Percentiles rank a stretch among this genome's conserved stretches.
Conservation (phyloP, 176 grass and related monocot genomes). For the Cenchrus purpureus region DNA sequence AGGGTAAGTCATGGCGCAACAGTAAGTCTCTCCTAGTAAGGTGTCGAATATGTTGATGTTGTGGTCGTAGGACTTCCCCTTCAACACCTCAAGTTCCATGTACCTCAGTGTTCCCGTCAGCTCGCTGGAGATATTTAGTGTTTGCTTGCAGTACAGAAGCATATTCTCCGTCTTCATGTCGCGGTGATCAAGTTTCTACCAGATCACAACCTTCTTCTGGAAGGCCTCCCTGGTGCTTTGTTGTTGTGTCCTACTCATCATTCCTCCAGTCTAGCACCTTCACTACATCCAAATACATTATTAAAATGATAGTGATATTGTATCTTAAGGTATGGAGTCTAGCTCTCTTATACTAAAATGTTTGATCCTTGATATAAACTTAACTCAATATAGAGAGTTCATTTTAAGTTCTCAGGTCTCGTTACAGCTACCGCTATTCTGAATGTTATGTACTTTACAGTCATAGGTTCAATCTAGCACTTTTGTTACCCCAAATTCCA, state of each 20-base stretch:
- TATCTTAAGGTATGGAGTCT: too few relatives aligned
- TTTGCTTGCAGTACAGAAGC: slow-evolving; percentile 63
- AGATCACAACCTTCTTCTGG: slow-evolving; percentile 76
- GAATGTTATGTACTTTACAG: too few relatives aligned
- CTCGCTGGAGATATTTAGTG: slow-evolving; percentile 41
- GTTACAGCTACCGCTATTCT: too few relatives aligned
- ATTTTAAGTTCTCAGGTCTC: too few relatives aligned
- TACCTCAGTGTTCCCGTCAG: slow-evolving; percentile 60
- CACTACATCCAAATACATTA: slow-evolving; percentile 50
- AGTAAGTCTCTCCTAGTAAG: slow-evolving; percentile 89
- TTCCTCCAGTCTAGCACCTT: slow-evolving; percentile 81
- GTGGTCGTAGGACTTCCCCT: slow-evolving; percentile 75
- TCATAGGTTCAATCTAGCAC: too few relatives aligned
- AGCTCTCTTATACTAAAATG: too few relatives aligned
- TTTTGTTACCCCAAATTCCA: too few relatives aligned
- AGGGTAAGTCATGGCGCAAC: slow-evolving; percentile 86
- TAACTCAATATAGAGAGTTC: too few relatives aligned
- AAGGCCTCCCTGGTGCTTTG: slow-evolving; percentile 70
- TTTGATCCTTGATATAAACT: too few relatives aligned
- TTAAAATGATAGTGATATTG: too few relatives aligned
- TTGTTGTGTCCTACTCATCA: slow-evolving; percentile 46
- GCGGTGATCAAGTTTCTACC: slow-evolving; percentile 84
- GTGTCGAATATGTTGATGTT: slow-evolving; percentile 88
- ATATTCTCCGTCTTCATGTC: slow-evolving; percentile 98
- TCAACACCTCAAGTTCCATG: slow-evolving; percentile 90